These are phyloP conservation scores for Trichosporon sp. DNA, from an alignment of 1,284 basidiomycete species.

Conservation along the genomic window DNA sequence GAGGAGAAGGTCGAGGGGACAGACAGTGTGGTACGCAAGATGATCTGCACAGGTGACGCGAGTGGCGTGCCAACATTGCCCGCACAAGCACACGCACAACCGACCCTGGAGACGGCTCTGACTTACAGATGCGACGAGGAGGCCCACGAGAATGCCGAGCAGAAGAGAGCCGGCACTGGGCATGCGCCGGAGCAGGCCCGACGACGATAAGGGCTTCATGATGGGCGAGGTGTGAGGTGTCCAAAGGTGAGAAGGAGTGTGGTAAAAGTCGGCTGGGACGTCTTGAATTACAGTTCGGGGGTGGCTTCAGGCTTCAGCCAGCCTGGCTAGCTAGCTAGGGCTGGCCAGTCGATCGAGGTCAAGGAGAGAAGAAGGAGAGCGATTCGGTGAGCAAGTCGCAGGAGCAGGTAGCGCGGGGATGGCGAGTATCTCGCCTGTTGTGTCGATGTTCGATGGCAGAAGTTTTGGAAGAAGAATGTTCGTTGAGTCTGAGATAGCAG, in stretches of 20 bases:
- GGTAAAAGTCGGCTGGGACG: neutral
- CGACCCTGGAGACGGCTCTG: too few relatives aligned
- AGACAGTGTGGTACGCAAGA: neutral
- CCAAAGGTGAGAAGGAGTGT: neutral
- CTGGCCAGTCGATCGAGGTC: neutral
- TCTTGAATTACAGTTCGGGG: neutral
- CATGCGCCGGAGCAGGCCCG: slow-evolving; percentile 33
- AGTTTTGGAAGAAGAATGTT: neutral
- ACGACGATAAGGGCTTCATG: slow-evolving; percentile 19
- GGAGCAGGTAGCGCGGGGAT: neutral
- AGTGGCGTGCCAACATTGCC: slow-evolving; percentile 1
- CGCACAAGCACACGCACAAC: neutral
- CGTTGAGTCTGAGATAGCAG: neutral
- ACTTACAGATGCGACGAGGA: slow-evolving; percentile 47
- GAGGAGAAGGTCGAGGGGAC: neutral
- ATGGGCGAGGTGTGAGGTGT: neutral
- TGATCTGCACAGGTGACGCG: neutral
- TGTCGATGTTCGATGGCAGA: neutral
- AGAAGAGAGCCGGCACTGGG: slow-evolving; percentile 46
- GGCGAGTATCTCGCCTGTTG: neutral
- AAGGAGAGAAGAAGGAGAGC: neutral
- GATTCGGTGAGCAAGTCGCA: neutral
- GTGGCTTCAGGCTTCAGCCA: neutral
- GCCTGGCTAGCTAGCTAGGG: neutral
- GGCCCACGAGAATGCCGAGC: slow-evolving; percentile 48